Conservation (phyloP, 805 yeast species). For the Cyberlindnera misumaiensis region DNA sequence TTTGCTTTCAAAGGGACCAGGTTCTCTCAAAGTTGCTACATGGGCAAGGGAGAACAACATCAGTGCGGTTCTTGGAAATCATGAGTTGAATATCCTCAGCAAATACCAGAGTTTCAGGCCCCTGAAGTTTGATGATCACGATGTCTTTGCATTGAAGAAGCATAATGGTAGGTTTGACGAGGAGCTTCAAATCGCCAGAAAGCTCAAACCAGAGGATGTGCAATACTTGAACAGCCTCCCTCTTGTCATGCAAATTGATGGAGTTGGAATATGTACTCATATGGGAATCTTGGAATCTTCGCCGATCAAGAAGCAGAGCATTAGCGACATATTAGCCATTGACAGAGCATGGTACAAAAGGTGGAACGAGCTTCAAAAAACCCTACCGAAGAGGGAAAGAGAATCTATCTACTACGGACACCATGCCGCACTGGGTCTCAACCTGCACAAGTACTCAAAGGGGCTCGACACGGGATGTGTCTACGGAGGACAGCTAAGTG, state of each 20-base stretch:
- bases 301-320: conserved; percentile 36
- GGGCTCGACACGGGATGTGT: conserved; percentile 86
- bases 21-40: conserved; percentile 63
- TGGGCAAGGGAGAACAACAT: conserved; percentile 52
- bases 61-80: conserved; percentile 83
- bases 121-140: conserved; percentile 20
- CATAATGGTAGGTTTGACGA: conserved; percentile 10
- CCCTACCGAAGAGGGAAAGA: conserved; percentile 23
- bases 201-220: conserved; percentile 53
- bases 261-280: conserved; percentile 28
- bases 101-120: conserved; percentile 44
- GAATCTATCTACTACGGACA: conserved; percentile 74
- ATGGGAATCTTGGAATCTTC: conserved; percentile 6
- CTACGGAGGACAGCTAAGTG: conserved; percentile 63
- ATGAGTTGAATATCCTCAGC: conserved; percentile 66
- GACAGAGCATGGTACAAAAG: conserved; percentile 53
- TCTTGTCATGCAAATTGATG: conserved; percentile 54
- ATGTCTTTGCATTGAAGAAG: conserved; percentile 16
- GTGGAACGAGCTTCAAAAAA: conserved; percentile 18
- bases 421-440: conserved; percentile 75
- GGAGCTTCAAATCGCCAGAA: conserved; percentile 11
- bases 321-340: conserved; percentile 60
- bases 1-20: conserved; percentile 77
- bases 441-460: conserved; percentile 53
- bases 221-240: conserved; percentile 57